Evolutionary conservation across 257 asterid species (phyloP).

Genomic region (Gentiana straminea): DNA sequence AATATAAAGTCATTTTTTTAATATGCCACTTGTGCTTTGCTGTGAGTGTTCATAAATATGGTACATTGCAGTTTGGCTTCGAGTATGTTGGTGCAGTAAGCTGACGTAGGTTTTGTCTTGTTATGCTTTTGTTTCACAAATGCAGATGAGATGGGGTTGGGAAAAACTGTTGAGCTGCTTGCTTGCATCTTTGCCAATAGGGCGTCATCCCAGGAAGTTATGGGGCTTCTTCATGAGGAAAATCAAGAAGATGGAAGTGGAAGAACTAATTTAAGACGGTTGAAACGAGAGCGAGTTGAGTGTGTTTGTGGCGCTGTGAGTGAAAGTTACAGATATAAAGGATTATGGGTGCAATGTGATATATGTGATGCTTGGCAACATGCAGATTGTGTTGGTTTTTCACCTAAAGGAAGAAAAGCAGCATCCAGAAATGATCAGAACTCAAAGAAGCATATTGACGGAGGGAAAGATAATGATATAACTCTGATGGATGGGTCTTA

Average conservation of each 20-base stretch:
- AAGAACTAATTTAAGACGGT: constrained; percentile 44
- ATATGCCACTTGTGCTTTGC: too few relatives aligned
- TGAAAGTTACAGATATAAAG: constrained; percentile 67
- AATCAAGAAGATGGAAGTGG: constrained; percentile 27
- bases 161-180: constrained; percentile 95
- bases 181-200: constrained; percentile 71
- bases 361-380: constrained; percentile 98
- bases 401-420: constrained; percentile 37
- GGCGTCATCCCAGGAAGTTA: constrained; percentile 50
- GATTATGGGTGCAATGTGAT: constrained; percentile 97
- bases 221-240: constrained; percentile 21
- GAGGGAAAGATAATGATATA: constrained; percentile 34
- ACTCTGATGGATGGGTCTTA: constrained; percentile 53
- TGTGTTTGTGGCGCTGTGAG: constrained; percentile 89
- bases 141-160: constrained; percentile 97
- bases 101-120: constrained; percentile 19
- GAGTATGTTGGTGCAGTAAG: constrained; percentile 6
- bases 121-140: constrained; percentile 20
- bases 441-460: constrained; percentile 30
- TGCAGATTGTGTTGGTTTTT: constrained; percentile 88
- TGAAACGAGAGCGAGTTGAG: constrained; percentile 88
- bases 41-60: too few relatives aligned
- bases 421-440: constrained; percentile 23
- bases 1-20: neutral
- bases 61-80: too few relatives aligned